A percentile compares a stretch with the other conserved stretches of the same genome.
Conservation (phyloP, 108 stramenopile species). For the Nitzschia sp. region DNA sequence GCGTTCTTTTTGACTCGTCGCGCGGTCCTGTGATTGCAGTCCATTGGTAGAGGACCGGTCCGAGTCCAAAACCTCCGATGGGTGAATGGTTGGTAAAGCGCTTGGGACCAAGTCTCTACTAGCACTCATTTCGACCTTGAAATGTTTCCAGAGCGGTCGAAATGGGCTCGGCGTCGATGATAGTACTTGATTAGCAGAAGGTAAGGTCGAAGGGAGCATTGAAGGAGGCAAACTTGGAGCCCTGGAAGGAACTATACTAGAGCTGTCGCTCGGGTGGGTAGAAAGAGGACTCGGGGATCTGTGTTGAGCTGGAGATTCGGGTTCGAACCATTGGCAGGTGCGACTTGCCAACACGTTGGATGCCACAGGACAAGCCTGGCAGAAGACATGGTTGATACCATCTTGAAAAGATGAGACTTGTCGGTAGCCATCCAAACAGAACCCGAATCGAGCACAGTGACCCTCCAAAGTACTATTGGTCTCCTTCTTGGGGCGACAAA, state of each 20-base stretch:
- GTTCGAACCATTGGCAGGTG: slow-evolving; percentile 9
- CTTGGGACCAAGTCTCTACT: not conserved
- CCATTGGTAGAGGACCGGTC: no score
- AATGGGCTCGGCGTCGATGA: not conserved
- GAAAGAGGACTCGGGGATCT: not conserved
- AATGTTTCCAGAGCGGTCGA: no score
- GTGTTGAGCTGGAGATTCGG: no score
- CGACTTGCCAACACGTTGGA: slow-evolving; percentile 13
- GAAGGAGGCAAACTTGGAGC: not conserved
- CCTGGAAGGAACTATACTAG: not conserved
- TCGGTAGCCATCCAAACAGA: slow-evolving; percentile 5
- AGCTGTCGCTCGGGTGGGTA: not conserved
- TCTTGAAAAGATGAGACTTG: not conserved
- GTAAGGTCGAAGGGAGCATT: not conserved
- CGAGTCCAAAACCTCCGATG: not conserved
- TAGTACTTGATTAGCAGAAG: not conserved
- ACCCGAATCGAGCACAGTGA: not conserved
- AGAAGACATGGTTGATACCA: not conserved
- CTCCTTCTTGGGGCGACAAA: not conserved
- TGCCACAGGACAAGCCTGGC: not conserved
- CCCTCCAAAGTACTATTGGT: not conserved
- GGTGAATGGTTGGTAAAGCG: not conserved
- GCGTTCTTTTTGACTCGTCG: not conserved
- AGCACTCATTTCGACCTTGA: not conserved
- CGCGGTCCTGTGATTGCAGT: not conserved